Evolutionary conservation across 116 monocot species (phyloP).

Genomic region (Trichopus zeylanicus): DNA sequence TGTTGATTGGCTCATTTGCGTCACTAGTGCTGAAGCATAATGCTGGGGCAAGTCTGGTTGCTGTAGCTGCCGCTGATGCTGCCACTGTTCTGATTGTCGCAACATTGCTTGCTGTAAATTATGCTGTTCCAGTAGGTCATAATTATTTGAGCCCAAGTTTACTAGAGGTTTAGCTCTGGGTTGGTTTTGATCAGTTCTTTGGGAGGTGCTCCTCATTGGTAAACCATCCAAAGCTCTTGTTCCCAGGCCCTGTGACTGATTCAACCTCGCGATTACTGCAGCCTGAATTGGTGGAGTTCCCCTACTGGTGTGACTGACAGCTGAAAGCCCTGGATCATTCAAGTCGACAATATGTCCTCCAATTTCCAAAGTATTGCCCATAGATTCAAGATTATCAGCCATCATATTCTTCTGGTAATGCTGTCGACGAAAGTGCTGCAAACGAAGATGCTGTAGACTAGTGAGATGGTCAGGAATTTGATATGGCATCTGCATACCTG

Average conservation of each 20-base stretch:
- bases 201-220: background rate
- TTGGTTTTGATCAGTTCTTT: background rate
- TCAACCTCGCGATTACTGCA: background rate
- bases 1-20: constrained; percentile 3
- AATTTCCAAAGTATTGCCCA: background rate
- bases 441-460: constrained; percentile 1
- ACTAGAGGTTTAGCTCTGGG: background rate
- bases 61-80: too few relatives aligned
- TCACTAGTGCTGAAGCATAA: background rate
- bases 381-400: background rate
- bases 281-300: background rate
- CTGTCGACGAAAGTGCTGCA: background rate
- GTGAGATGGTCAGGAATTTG: background rate
- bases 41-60: constrained; percentile 5
- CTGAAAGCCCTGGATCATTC: background rate
- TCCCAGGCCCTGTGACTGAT: background rate
- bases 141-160: background rate
- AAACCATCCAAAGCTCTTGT: background rate
- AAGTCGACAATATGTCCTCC: background rate
- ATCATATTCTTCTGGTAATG: background rate
- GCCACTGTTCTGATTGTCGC: background rate
- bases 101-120: background rate
- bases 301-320: background rate
- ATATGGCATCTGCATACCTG: background rate
- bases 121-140: background rate